These are phyloP conservation scores for Coemansia sp. DNA, from an alignment of 192 early-diverging fungal species.

Conservation along the genomic window DNA sequence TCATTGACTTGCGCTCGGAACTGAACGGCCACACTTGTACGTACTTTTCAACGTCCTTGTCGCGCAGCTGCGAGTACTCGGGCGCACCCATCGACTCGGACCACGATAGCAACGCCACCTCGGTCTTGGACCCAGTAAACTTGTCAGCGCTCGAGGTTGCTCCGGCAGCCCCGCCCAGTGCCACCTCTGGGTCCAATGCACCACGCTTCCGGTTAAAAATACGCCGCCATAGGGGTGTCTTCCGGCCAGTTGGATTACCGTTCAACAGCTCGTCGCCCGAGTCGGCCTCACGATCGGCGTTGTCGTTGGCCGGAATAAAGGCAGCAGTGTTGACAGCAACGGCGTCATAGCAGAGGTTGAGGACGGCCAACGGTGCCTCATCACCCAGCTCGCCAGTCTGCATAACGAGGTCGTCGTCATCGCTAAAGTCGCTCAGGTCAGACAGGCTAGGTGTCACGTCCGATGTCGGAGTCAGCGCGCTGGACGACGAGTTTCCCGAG, in stretches of 20 bases:
- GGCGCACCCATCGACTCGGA: constrained; percentile 62
- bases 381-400: constrained; percentile 52
- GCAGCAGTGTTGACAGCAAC: constrained; percentile 85
- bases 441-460: constrained; percentile 44
- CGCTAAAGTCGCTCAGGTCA: constrained; percentile 48
- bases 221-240: constrained; percentile 25
- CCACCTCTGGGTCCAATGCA: constrained; percentile 17
- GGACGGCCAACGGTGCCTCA: constrained; percentile 50
- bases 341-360: constrained; percentile 61
- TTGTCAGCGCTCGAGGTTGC: constrained; percentile 26
- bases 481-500: constrained; percentile 47
- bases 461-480: constrained; percentile 42
- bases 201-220: constrained; percentile 7
- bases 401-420: constrained; percentile 51
- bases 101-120: constrained; percentile 86
- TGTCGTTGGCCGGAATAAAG: constrained; percentile 50
- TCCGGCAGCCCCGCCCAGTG: constrained; percentile 14
- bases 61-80: constrained; percentile 64
- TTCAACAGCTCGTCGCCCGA: constrained; percentile 27
- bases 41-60: constrained; percentile 54
- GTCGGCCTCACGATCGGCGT: constrained; percentile 9
- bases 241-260: constrained; percentile 7
- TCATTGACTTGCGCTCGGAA: constrained; percentile 92
- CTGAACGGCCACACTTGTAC: constrained; percentile 87
- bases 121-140: constrained; percentile 93